These are phyloP conservation scores for Aspergillus luchuensis DNA, from an alignment of 2,329 filamentous ascomycete species.

Conservation along the genomic window DNA sequence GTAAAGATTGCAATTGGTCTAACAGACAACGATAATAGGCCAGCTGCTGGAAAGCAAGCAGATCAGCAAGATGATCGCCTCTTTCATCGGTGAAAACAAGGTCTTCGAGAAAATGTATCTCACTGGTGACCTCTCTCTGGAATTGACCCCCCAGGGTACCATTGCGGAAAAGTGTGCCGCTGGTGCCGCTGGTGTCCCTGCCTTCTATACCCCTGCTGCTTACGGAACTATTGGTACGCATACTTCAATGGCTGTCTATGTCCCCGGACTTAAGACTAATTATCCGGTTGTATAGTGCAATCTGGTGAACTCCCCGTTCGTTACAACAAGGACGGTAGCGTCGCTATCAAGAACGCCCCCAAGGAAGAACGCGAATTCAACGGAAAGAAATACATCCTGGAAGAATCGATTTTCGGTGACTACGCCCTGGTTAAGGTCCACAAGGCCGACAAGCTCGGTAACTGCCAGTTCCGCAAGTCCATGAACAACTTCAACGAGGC, in stretches of 20 bases:
- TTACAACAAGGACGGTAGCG: constrained; percentile 76
- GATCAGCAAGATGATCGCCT: constrained; percentile 72
- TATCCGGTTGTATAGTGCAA: constrained; percentile 42
- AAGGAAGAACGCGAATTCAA: constrained; percentile 74
- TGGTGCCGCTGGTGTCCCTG: constrained; percentile 83
- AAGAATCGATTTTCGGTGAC: constrained; percentile 74
- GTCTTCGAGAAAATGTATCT: constrained; percentile 87
- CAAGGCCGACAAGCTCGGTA: constrained; percentile 75
- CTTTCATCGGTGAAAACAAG: constrained; percentile 79
- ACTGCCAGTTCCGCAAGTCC: constrained; percentile 75
- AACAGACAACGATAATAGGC: constrained; percentile 43
- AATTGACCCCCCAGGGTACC: constrained; percentile 86
- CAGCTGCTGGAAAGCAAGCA: constrained; percentile 72
- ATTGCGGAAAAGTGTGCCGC: constrained; percentile 83
- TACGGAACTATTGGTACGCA: constrained; percentile 67
- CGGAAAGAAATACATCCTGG: constrained; percentile 73
- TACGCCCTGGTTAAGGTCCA: constrained; percentile 75
- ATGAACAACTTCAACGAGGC: constrained; percentile 74
- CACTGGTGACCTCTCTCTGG: constrained; percentile 78
- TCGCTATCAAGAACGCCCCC: constrained; percentile 69
- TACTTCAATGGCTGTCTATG: constrained; percentile 45
- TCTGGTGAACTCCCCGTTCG: constrained; percentile 64
- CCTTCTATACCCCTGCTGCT: constrained; percentile 80
- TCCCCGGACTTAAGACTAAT: constrained; percentile 7
- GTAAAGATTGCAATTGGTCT: too few species aligned